Base-by-base conservation (phyloP, 352 stramenopile genomes). In the Aphanomyces astaci region DNA sequence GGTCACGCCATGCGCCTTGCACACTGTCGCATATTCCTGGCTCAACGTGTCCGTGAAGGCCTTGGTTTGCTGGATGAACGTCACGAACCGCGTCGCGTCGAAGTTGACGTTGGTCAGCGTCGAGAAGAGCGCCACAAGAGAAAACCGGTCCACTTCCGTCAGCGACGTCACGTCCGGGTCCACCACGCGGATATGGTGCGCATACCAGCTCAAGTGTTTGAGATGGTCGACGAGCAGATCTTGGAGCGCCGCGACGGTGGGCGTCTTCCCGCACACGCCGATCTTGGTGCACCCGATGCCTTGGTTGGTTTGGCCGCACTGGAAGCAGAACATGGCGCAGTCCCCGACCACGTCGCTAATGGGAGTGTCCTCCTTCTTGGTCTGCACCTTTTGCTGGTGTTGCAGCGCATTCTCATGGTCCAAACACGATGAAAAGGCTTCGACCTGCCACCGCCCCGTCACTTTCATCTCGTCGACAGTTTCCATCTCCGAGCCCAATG, bases 21-120 rank as follows among this genome's bases (percentile, higher is more conserved):
- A 49, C 22, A 39, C 5, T 1, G 22, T 43, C 1, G 2, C 10
- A 28, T 68, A 68, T 19, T 56, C 27, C 15, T 22, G 52, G 28
- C 49, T 59, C 43, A 75, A 31, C 45, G 74, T 63, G 45, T 71
- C 71, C 11, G 77, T 70, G 46, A 84, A 60, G 25, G 51, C 73
- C 25, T 84, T 71, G 22, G 74, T 72, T 28, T 84, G 62, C 31
- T 78, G 75, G 74, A 80, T 82, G 63, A 72, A 71, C 28, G 17
- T 19, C 56, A 73, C 69, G 57, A 78, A 89, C 2, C 77, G 72
- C 22, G 74, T 69, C 31, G 81, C 72, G 59, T 76, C 73, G 71
- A 92, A 92, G 71, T 92, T 92, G 46, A 89, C 83, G 78, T 92
- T 92, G 19, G 83, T 92, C 24, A 92, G 66, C 10, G 81, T 92